Evolutionary conservation across 768 basidiomycete species (phyloP), one percentile per base, ranked within the genome.

Genomic region (Mycena haematopus): DNA sequence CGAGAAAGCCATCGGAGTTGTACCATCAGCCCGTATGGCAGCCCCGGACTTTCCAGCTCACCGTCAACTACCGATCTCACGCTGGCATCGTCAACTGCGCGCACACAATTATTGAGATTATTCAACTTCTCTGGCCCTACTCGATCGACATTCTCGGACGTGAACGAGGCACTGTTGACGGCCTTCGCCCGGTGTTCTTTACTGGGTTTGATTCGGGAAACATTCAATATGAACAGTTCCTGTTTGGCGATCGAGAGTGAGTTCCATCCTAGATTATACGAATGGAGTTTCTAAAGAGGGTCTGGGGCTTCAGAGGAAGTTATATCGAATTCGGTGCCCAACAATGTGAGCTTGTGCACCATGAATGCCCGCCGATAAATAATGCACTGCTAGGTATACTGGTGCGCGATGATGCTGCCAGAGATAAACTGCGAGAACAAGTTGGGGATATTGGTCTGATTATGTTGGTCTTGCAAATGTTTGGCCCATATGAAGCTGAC

Each of bases 21-120:
- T 47, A 33, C 24, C 31, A 56, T 44, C 62, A 73, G 31, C 55
- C 57, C 11, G 65, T 71, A 0, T 81, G 78, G 4, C 64, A 60
- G 42, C 65, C 65, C 5, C 61, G 58, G 22, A 76, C 78, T 0
- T 91, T 91, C 68, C 84, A 87, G 63, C 78, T 92, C 1, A 73
- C 81, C 0, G 75, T 82, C 52, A 92, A 92, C 68, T 91, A 89
- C 66, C 83, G 90, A 6, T 90, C 88, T 0, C 88, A 91, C 68
- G 82, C 82, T 0, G 91, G 91, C 2, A 91, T 92, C 45, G 85
- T 92, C n/a, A 78, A 86, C 49, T 89, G 87, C 66, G 90, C 90
- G 0, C 83, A 86, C 54, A 83, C 82, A 0, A 74, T 91, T 25
- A 82, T 92, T 5, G 81, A 86, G n/a, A 72, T 91, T 1, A 84